phyloP scores from a whole-genome alignment of 148 eudicot species.

The Tetragonia tetragonoides region DNA sequence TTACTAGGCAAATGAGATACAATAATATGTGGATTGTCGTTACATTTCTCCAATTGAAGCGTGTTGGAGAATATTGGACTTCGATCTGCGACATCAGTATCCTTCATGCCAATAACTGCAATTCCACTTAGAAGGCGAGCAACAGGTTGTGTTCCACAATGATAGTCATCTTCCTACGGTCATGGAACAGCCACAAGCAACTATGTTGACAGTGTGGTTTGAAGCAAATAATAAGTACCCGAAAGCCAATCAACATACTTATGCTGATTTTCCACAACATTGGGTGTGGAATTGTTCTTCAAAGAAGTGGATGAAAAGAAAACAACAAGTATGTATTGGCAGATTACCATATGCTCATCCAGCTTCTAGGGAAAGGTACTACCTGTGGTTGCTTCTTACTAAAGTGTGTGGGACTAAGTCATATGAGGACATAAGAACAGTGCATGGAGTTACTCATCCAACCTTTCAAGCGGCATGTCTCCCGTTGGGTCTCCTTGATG shows the following conservation, averaged over 20 bases:
- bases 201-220: background rate
- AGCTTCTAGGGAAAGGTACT: background rate
- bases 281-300: background rate
- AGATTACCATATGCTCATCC: slow-evolving; percentile 1
- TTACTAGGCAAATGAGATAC: background rate
- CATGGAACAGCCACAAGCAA: background rate
- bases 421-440: background rate
- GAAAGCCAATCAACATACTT: background rate
- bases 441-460: background rate
- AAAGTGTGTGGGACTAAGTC: background rate
- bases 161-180: background rate
- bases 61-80: background rate
- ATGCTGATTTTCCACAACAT: background rate
- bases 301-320: background rate
- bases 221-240: background rate
- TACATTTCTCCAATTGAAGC: background rate
- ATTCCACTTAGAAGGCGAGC: background rate
- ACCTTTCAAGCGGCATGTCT: background rate
- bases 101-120: background rate
- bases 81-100: background rate
- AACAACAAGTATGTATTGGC: background rate
- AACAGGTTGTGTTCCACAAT: background rate
- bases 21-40: background rate
- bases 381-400: background rate
- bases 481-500: background rate